Percentiles rank a stretch among this genome's conserved stretches.
phyloP scores from a whole-genome alignment of 192 early-diverging fungal genomes.

The Radiomyces spectabilis region DNA sequence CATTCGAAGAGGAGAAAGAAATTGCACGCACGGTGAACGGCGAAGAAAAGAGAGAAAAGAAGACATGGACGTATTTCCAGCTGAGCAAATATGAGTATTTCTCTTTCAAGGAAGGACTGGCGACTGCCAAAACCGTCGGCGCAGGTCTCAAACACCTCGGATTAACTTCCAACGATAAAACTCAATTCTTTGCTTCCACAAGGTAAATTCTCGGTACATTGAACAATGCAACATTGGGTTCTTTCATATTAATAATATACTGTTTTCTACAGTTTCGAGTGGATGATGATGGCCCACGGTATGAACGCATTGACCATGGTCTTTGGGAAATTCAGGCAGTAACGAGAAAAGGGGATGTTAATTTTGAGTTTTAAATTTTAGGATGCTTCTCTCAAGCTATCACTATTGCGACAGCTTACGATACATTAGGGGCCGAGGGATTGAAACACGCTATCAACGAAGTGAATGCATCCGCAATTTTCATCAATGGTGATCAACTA shows the following conservation, averaged over 20 bases:
- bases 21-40: slow-evolving; percentile 52
- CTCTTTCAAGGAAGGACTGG: slow-evolving; percentile 63
- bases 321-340: too few species aligned
- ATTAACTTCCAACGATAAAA: slow-evolving; percentile 14
- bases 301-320: too few species aligned
- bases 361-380: slow-evolving; percentile 1
- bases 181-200: slow-evolving; percentile 23
- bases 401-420: slow-evolving; percentile 78
- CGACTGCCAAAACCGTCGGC: slow-evolving; percentile 49
- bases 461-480: slow-evolving; percentile 54
- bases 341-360: background rate
- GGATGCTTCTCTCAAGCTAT: slow-evolving; percentile 59
- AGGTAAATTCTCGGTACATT: slow-evolving; percentile 15
- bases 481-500: slow-evolving; percentile 70
- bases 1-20: slow-evolving; percentile 68
- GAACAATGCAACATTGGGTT: background rate
- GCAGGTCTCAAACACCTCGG: slow-evolving; percentile 19
- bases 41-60: slow-evolving; percentile 52
- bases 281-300: slow-evolving; percentile 25
- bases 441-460: slow-evolving; percentile 75
- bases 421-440: slow-evolving; percentile 79
- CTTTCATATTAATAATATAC: background rate
- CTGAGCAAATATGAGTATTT: slow-evolving; percentile 72
- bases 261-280: slow-evolving; percentile 8
- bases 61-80: slow-evolving; percentile 76